Conservation (phyloP, 176 grass and related monocot genomes). For the Musa itinerans region DNA sequence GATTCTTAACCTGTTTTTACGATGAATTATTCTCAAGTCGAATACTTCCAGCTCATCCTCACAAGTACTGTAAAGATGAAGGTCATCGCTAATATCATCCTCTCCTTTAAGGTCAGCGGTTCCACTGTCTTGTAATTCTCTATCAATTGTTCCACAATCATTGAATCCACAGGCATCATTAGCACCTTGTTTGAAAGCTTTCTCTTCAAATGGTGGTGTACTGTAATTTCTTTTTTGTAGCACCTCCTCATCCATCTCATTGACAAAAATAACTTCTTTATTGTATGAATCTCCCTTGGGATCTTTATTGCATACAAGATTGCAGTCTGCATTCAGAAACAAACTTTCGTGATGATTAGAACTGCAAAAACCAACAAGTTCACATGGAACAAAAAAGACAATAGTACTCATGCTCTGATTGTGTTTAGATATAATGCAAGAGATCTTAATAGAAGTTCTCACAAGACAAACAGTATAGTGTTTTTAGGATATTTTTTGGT, state of each 20-base stretch:
- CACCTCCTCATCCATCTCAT: constrained; percentile 42
- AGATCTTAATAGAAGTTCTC: not conserved
- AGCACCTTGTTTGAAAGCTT: constrained; percentile 12
- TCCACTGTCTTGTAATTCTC: constrained; percentile 30
- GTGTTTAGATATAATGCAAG: not conserved
- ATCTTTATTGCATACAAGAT: constrained; percentile 11
- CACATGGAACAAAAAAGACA: not conserved
- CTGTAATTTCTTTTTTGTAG: constrained; percentile 33
- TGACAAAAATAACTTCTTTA: constrained; percentile 4
- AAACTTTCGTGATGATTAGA: constrained; percentile 19
- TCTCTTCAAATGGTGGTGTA: constrained; percentile 41
- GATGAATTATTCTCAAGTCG: constrained; percentile 96
- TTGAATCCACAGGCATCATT: constrained; percentile 38
- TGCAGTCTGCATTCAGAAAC: constrained; percentile 23
- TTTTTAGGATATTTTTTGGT: not conserved
- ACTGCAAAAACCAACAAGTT: constrained; percentile 8
- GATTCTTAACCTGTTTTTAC: constrained; percentile 71
- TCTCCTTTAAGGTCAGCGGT: constrained; percentile 23
- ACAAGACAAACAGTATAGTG: not conserved
- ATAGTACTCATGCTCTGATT: not conserved
- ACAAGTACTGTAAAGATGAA: constrained; percentile 46
- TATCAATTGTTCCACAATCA: constrained; percentile 29
- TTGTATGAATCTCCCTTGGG: constrained; percentile 19
- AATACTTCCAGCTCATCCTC: constrained; percentile 75
- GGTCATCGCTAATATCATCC: constrained; percentile 49